Base-by-base conservation (phyloP, 1,284 basidiomycete genomes). In the Cutaneotrichosporon cutaneum region DNA sequence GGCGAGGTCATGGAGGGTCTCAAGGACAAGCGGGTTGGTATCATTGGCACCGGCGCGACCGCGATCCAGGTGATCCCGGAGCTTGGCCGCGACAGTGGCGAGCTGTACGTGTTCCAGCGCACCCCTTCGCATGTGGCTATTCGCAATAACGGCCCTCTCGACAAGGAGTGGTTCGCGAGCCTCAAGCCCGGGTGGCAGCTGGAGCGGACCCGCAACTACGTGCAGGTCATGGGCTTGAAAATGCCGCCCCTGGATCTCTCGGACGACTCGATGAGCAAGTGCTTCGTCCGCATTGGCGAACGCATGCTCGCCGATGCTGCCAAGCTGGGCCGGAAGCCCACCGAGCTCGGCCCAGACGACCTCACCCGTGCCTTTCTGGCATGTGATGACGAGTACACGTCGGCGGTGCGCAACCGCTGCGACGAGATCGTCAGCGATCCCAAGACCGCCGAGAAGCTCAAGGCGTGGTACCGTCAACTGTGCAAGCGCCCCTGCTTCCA, bases 81-180 rank as follows among this genome's bases (percentile, higher is more conserved):
- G 26, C 44, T 53, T 14, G 60, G 53, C 4, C 22, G 45, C 1
- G 57, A 61, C 63, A 26, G 21, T 3, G 57, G 54, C 26, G 47
- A 54, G 26, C 58, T 65, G 35, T 48, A 51, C 33, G 60, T 65
- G 21, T 65, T 65, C 60, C 63, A 65, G 60, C 63, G 63, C 55
- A 65, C 63, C 3, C 63, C 63, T 0, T 56, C 63, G 4, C 54
- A 53, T 3, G 60, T 62, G 4, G 60, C 42, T 3, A 24, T 57
- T 2, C 63, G 60, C n/a, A 18, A 33, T 33, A 65, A 65, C 63
- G 60, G 62, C 52, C 30, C 42, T 1, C 59, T 65, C 39, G 63
- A 65, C 55, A 54, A 54, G 33, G 58, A 61, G 51, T 64, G 59
- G 63, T 61, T 64, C 22, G 39, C 13, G 6, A 27, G 32, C 24